phyloP scores from a whole-genome alignment of 768 basidiomycete genomes.

The Strobilomyces echinocephalus region DNA sequence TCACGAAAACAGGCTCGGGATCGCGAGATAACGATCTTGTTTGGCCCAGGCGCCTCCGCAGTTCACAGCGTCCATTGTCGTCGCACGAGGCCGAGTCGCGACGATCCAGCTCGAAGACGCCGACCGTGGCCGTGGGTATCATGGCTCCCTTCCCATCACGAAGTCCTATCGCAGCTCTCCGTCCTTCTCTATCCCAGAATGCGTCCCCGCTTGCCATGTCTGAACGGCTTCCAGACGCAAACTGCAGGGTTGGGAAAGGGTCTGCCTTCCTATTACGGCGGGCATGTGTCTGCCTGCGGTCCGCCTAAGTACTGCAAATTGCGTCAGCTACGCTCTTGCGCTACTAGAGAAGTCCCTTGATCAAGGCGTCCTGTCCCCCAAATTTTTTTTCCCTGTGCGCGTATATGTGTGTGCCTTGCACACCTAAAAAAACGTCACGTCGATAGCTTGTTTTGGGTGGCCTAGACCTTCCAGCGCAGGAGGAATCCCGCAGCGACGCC shows the following conservation, averaged over 20 bases:
- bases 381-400: constrained; percentile 5
- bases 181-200: constrained; percentile 12
- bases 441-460: constrained; percentile 2
- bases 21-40: constrained; percentile 31
- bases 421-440: constrained; percentile 9
- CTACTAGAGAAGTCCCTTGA: constrained; percentile 19
- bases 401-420: constrained; percentile 15
- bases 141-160: constrained; percentile 15
- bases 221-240: constrained; percentile 17
- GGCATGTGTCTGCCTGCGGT: constrained; percentile 30
- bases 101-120: constrained; percentile 20
- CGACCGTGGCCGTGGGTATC: constrained; percentile 2
- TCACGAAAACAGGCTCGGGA: constrained; percentile 17
- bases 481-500: neutral
- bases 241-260: constrained; percentile 22
- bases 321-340: constrained; percentile 20
- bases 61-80: constrained; percentile 5
- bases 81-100: constrained; percentile 15
- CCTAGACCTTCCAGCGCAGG: neutral
- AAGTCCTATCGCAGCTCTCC: constrained; percentile 16
- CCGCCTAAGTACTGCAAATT: constrained; percentile 22
- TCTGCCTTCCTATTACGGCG: constrained; percentile 15
- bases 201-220: constrained; percentile 12
- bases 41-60: neutral
- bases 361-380: constrained; percentile 1